Conservation (phyloP, 225 moss, liverwort and hornwort genomes). For the Rhytidiadelphus loreus region DNA sequence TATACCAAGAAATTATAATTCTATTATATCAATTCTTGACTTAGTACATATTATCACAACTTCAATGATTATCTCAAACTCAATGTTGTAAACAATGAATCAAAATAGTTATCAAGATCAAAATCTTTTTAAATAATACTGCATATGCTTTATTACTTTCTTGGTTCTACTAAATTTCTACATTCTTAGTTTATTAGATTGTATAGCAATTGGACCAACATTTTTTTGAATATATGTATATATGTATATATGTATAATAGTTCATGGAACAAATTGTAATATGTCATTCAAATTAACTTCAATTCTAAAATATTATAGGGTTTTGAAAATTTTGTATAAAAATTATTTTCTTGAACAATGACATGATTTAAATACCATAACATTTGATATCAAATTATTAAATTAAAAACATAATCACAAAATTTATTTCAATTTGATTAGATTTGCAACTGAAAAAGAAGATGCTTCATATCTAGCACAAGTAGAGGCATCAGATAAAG, state of each 20-base stretch:
- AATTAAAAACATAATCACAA: not conserved
- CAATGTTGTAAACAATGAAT: no score
- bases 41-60: fast-evolving
- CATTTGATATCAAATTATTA: not conserved
- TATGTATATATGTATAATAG: no score
- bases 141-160: not conserved
- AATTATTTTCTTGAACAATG: not conserved
- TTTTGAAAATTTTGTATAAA: not conserved
- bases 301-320: not conserved
- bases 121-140: not conserved
- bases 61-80: not conserved
- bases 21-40: no score
- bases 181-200: no score
- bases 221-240: no score
- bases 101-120: not conserved
- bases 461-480: constrained; percentile 15
- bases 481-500: constrained; percentile 19
- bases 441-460: constrained; percentile 60
- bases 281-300: not conserved
- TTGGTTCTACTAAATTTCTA: no score
- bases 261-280: no score
- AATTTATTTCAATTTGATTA: constrained; percentile 30
- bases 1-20: not conserved
- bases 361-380: no score
- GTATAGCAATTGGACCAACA: no score